Conservation (phyloP, 768 basidiomycete genomes). For the Pisolithus tinctorius region DNA sequence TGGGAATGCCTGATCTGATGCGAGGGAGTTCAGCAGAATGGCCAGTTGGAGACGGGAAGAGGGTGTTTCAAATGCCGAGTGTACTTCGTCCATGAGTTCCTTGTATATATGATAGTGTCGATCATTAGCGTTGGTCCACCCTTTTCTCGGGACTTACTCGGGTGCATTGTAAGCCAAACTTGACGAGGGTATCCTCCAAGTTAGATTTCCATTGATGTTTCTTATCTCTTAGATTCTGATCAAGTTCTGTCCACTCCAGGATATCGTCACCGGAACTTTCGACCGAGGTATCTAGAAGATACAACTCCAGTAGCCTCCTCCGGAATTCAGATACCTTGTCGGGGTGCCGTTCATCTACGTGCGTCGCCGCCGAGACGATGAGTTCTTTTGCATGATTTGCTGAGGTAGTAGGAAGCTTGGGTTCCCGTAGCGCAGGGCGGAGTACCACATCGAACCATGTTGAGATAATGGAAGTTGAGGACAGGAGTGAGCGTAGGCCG, state of each 20-base stretch:
- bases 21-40: conserved; percentile 57
- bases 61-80: conserved; percentile 54
- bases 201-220: conserved; percentile 69
- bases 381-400: conserved; percentile 67
- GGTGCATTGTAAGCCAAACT: conserved; percentile 55
- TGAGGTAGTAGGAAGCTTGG: conserved; percentile 52
- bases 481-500: conserved; percentile 54
- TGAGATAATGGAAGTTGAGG: conserved; percentile 61
- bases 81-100: conserved; percentile 66
- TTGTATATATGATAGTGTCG: conserved; percentile 23
- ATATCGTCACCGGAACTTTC: conserved; percentile 69
- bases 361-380: conserved; percentile 53
- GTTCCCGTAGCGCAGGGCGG: conserved; percentile 71
- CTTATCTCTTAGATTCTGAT: conserved; percentile 53
- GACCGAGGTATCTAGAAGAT: conserved; percentile 70
- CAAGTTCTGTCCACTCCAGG: conserved; percentile 66
- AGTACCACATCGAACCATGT: conserved; percentile 79
- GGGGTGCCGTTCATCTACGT: conserved; percentile 34
- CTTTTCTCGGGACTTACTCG: conserved; percentile 42
- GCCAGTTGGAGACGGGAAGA: conserved; percentile 64
- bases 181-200: conserved; percentile 67
- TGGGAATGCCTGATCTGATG: conserved; percentile 47
- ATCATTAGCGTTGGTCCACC: conserved; percentile 2
- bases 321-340: conserved; percentile 62
- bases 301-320: conserved; percentile 63